These are phyloP conservation scores for Ogataea degrootiae DNA, from an alignment of 805 yeast species.

Conservation along the genomic window DNA sequence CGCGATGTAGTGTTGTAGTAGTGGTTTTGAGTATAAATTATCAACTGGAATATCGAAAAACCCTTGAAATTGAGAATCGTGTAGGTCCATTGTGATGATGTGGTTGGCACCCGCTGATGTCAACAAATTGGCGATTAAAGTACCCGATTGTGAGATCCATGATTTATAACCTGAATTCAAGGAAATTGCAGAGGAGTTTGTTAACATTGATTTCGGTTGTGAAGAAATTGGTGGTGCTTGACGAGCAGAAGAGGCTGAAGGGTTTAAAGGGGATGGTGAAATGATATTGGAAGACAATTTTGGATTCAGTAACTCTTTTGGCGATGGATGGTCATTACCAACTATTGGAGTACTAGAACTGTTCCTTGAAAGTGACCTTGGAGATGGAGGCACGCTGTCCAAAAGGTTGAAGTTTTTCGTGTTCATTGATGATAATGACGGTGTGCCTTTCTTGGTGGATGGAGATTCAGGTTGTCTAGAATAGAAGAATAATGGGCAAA, in stretches of 20 bases:
- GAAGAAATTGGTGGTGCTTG: slow-evolving; percentile 4
- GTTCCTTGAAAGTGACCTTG: slow-evolving; percentile 34
- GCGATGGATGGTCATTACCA: slow-evolving; percentile 7
- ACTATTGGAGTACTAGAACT: slow-evolving; percentile 1
- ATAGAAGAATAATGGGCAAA: slow-evolving; percentile 90
- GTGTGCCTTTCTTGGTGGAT: slow-evolving; percentile 72
- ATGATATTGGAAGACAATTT: slow-evolving; percentile 1
- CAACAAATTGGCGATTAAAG: slow-evolving; percentile 79
- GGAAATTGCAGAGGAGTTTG: slow-evolving; percentile 19
- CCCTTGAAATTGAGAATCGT: slow-evolving; percentile 97
- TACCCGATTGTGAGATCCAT: slow-evolving; percentile 96
- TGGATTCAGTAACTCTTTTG: slow-evolving; percentile 9
- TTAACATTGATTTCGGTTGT: slow-evolving; percentile 10
- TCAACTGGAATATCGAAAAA: slow-evolving; percentile 96
- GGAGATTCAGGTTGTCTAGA: slow-evolving; percentile 95
- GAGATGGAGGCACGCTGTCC: slow-evolving; percentile 46
- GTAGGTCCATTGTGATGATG: slow-evolving; percentile 95
- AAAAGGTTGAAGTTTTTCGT: slow-evolving; percentile 13
- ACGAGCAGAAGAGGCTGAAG: slow-evolving; percentile 2
- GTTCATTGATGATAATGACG: slow-evolving; percentile 35
- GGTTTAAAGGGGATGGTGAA: slow-evolving; percentile 9
- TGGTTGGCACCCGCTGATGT: slow-evolving; percentile 96
- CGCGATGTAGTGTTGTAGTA: slow-evolving; percentile 78
- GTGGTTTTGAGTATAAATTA: slow-evolving; percentile 83
- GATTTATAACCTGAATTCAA: slow-evolving; percentile 70